Evolutionary conservation across 1,284 basidiomycete genomes (phyloP).

Genomic region (Ceratorhiza oryzae-sativae): DNA sequence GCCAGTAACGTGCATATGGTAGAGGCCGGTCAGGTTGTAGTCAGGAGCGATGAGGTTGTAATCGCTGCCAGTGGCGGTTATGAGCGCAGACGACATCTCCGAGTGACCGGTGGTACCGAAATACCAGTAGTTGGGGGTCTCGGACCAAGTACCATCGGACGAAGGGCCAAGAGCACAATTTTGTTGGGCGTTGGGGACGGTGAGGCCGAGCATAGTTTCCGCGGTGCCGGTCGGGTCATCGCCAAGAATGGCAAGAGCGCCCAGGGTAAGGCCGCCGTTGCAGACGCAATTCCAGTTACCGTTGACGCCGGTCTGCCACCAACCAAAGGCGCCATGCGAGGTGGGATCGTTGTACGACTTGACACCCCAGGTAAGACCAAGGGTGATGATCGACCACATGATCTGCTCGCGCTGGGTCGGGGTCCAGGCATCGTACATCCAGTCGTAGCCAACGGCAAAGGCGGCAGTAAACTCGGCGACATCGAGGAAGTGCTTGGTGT

Average conservation of each 20-base stretch:
- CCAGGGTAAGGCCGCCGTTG: conserved; percentile 90
- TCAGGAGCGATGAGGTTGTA: conserved; percentile 77
- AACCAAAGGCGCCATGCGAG: conserved; percentile 48
- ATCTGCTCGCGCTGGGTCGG: conserved; percentile 75
- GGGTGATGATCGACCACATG: conserved; percentile 75
- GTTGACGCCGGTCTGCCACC: conserved; percentile 56
- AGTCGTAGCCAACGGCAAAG: conserved; percentile 94
- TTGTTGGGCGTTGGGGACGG: conserved; percentile 74
- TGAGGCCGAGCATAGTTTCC: conserved; percentile 67
- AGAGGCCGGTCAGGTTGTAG: conserved; percentile 77
- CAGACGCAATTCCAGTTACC: conserved; percentile 67
- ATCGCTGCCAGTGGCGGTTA: conserved; percentile 85
- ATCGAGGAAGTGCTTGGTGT: conserved; percentile 92
- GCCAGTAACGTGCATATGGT: conserved; percentile 67
- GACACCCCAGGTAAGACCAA: conserved; percentile 76
- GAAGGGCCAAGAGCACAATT: conserved; percentile 74
- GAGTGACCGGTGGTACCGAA: conserved; percentile 92
- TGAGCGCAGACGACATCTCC: conserved; percentile 87
- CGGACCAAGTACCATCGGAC: conserved; percentile 74
- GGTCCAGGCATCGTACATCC: conserved; percentile 88
- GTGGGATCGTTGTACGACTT: conserved; percentile 56
- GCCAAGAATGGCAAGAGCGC: conserved; percentile 85
- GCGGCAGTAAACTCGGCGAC: conserved; percentile 87
- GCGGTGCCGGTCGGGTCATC: conserved; percentile 84
- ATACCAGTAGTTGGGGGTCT: conserved; percentile 82